Evolutionary conservation across 1,139 yeast species (phyloP).

Genomic region (Scheffersomyces segobiensis): DNA sequence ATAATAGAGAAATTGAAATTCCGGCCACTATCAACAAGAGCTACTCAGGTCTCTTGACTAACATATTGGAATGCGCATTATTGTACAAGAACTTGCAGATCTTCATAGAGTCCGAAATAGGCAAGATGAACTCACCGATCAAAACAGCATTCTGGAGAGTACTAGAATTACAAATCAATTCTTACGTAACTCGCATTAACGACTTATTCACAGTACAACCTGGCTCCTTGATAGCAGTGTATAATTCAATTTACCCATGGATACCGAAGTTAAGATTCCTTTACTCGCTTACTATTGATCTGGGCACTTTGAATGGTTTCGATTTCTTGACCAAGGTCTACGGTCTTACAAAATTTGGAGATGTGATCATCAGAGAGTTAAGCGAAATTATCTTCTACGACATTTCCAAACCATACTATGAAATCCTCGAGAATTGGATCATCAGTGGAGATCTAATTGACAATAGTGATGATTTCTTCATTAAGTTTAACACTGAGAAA

Average conservation of each 20-base stretch:
- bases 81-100: conserved; percentile 51
- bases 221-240: conserved; percentile 38
- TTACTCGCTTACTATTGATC: conserved; percentile 37
- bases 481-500: conserved; percentile 35
- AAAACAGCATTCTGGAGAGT: conserved; percentile 65
- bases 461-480: conserved; percentile 71
- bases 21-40: conserved; percentile 61
- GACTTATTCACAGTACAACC: conserved; percentile 41
- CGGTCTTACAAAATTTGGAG: conserved; percentile 63
- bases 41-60: conserved; percentile 55
- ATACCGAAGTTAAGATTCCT: conserved; percentile 59
- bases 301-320: conserved; percentile 47
- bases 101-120: conserved; percentile 29
- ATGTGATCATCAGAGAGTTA: conserved; percentile 45
- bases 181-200: conserved; percentile 59
- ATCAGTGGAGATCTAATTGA: conserved; percentile 61
- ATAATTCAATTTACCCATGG: conserved; percentile 49
- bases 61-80: conserved; percentile 72
- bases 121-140: conserved; percentile 48
- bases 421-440: conserved; percentile 67
- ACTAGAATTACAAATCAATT: conserved; percentile 51
- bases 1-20: conserved; percentile 31
- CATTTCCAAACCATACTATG: conserved; percentile 62
- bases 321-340: conserved; percentile 57
- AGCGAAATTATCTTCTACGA: conserved; percentile 48